phyloP scores from a whole-genome alignment of 2,329 filamentous ascomycete species.

The Westerdykella aurantiaca region DNA sequence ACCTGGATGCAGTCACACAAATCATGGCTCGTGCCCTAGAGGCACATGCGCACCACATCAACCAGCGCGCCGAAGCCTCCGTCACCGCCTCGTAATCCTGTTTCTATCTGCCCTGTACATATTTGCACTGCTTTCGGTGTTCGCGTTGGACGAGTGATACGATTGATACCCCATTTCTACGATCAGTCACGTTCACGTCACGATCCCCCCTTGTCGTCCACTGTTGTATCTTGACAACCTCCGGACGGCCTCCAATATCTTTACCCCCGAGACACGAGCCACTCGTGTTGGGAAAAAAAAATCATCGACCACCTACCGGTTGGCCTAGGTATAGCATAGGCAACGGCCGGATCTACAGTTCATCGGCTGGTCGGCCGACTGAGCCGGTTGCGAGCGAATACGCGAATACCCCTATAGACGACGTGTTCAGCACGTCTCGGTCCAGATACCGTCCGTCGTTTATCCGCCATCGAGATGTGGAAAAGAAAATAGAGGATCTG shows the following conservation, averaged over 20 bases:
- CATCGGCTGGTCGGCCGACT: too few relatives aligned
- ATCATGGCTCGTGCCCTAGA: constrained; percentile 62
- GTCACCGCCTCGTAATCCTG: constrained; percentile 23
- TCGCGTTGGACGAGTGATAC: constrained; percentile 1
- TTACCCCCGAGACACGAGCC: too few relatives aligned
- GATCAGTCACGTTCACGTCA: background rate
- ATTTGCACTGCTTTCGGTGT: constrained; percentile 4
- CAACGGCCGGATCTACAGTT: too few relatives aligned
- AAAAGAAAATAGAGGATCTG: too few relatives aligned
- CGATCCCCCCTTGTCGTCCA: background rate
- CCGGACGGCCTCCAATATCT: background rate
- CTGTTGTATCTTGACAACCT: background rate
- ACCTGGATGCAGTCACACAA: constrained; percentile 52
- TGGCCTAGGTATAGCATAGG: too few relatives aligned
- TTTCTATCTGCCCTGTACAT: constrained; percentile 16
- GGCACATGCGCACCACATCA: constrained; percentile 58
- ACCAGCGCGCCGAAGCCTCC: constrained; percentile 53
- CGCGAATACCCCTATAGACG: too few relatives aligned
- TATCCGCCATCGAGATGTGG: too few relatives aligned
- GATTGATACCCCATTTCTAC: constrained; percentile 12
- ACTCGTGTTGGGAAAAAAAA: too few relatives aligned
- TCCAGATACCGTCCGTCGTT: too few relatives aligned
- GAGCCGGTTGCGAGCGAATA: too few relatives aligned
- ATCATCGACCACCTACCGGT: too few relatives aligned
- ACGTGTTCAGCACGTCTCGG: too few relatives aligned